These are phyloP conservation scores for Solioccasus polychromus DNA, from an alignment of 768 basidiomycete genomes.

Conservation along the genomic window DNA sequence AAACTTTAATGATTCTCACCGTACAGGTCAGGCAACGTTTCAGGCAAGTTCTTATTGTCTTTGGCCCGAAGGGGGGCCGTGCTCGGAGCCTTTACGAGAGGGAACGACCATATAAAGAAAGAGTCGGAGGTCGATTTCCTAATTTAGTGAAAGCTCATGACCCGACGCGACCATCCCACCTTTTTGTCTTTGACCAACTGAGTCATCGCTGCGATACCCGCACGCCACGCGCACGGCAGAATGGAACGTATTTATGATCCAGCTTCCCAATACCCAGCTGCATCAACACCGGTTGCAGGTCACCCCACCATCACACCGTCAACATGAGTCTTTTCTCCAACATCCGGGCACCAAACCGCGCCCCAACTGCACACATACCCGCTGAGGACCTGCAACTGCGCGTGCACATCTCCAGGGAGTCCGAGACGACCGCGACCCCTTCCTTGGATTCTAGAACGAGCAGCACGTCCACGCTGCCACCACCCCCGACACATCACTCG, in stretches of 20 bases:
- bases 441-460: slow-evolving; percentile 12
- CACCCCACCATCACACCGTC: slow-evolving; percentile 5
- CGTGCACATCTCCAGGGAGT: slow-evolving; percentile 22
- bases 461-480: slow-evolving; percentile 20
- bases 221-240: slow-evolving; percentile 7
- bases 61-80: slow-evolving; percentile 3
- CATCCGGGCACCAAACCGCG: slow-evolving; percentile 6
- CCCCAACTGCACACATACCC: slow-evolving; percentile 6
- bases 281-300: slow-evolving; percentile 10
- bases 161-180: background rate
- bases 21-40: slow-evolving; percentile 5
- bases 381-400: slow-evolving; percentile 20
- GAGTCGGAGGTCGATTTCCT: slow-evolving; percentile 5
- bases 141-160: background rate
- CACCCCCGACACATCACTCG: slow-evolving; percentile 21
- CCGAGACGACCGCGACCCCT: slow-evolving; percentile 17
- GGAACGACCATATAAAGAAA: slow-evolving; percentile 3
- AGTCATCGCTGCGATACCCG: slow-evolving; percentile 4
- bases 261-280: background rate
- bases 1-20: slow-evolving; percentile 16
- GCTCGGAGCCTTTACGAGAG: background rate
- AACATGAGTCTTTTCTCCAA: slow-evolving; percentile 17
- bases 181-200: slow-evolving; percentile 32
- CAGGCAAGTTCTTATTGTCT: slow-evolving; percentile 27
- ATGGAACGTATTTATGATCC: slow-evolving; percentile 26